Evolutionary conservation across 106 monocot species (phyloP).

Genomic region (Dioscorea zingiberensis): DNA sequence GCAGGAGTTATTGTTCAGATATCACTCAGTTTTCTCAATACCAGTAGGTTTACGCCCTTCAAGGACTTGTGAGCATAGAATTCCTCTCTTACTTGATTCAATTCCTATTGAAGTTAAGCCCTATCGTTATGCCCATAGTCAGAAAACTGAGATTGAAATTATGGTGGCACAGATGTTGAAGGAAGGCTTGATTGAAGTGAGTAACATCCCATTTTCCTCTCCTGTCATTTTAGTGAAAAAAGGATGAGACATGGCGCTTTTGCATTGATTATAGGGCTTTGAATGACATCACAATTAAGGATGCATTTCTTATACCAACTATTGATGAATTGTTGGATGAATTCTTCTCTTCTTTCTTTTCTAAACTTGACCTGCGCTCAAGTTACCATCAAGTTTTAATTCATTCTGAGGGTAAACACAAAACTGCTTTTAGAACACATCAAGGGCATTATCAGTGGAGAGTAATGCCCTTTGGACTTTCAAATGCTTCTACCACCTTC

Average conservation of each 20-base stretch:
- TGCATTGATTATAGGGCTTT: neutral
- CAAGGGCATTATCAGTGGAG: too few species aligned
- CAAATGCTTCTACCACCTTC: too few species aligned
- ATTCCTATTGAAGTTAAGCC: neutral
- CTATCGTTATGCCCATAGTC: neutral
- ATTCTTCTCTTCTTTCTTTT: too few species aligned
- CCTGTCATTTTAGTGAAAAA: constrained; percentile 1
- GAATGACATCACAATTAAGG: constrained; percentile 1
- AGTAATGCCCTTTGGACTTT: too few species aligned
- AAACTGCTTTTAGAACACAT: too few species aligned
- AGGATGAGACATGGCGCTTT: neutral
- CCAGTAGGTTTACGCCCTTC: neutral
- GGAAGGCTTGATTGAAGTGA: neutral
- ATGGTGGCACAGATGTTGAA: neutral
- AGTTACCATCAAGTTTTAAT: too few species aligned
- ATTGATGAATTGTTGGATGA: too few species aligned
- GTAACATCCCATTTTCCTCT: neutral
- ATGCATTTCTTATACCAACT: too few species aligned
- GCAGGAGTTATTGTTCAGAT: too few species aligned
- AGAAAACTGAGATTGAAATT: neutral
- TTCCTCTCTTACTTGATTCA: neutral
- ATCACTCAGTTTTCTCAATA: too few species aligned
- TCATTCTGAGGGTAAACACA: too few species aligned
- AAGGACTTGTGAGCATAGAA: neutral
- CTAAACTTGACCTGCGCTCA: too few species aligned